Conservation (phyloP, 441 rosid genomes). For the Brassica hybrid region DNA sequence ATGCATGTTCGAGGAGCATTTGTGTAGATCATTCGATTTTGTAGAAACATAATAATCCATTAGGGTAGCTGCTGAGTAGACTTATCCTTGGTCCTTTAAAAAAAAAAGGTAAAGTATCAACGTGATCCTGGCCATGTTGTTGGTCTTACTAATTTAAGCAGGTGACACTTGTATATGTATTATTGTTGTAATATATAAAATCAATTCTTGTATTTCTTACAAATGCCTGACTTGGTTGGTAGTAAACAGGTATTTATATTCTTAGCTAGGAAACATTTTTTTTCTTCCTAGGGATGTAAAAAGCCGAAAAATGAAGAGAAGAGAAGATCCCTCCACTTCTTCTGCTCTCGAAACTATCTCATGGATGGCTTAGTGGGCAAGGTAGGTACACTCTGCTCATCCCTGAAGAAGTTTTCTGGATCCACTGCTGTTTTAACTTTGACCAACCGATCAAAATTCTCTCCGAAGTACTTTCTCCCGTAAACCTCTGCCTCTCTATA, state of each 20-base stretch:
- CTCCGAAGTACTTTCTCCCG: constrained; percentile 49
- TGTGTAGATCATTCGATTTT: no score
- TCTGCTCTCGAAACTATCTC: constrained; percentile 3
- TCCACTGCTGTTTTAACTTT: constrained; percentile 57
- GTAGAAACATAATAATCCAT: no score
- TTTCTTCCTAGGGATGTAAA: not conserved
- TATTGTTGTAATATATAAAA: not conserved
- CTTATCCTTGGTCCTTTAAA: not conserved
- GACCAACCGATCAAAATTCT: constrained; percentile 57
- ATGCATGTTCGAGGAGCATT: no score
- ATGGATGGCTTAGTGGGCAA: not conserved
- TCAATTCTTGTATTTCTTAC: constrained; percentile 8
- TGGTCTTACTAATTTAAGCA: not conserved
- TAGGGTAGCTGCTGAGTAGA: not conserved
- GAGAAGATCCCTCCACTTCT: not conserved
- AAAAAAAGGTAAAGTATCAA: not conserved
- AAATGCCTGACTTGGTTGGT: constrained; percentile 13
- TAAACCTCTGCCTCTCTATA: constrained; percentile 31
- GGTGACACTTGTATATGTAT: not conserved
- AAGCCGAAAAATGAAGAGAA: not conserved
- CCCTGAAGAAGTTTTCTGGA: constrained; percentile 59
- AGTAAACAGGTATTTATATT: not conserved
- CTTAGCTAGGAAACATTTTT: constrained; percentile 18
- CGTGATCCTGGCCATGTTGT: not conserved
- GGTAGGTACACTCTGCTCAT: constrained; percentile 70